phyloP scores from a whole-genome alignment of 1,139 yeast species.

The Nakaseomyces sp. region DNA sequence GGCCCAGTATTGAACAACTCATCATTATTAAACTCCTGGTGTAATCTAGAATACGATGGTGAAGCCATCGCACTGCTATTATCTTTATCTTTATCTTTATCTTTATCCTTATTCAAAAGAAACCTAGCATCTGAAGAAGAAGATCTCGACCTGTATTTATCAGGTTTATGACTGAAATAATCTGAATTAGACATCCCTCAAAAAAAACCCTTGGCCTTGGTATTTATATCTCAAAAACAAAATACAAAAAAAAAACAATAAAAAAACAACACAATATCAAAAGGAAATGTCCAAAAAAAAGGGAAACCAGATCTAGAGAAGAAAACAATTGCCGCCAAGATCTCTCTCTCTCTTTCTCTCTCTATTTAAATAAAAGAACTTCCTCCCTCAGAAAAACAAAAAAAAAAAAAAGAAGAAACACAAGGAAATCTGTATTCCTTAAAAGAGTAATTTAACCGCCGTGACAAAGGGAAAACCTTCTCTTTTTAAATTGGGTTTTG shows the following conservation, averaged over 20 bases:
- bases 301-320: too few relatives aligned
- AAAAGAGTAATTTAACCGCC: background rate
- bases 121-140: background rate
- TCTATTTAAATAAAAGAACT: too few relatives aligned
- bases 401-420: background rate
- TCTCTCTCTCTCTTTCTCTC: background rate
- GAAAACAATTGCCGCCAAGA: background rate
- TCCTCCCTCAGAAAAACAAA: background rate
- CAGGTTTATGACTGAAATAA: conserved; percentile 14
- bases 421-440: background rate
- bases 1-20: conserved; percentile 1
- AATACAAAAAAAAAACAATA: too few relatives aligned
- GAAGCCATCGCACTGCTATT: conserved; percentile 1
- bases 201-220: background rate
- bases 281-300: too few relatives aligned
- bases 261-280: too few relatives aligned
- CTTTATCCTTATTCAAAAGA: background rate
- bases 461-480: too few relatives aligned
- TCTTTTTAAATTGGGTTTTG: too few relatives aligned
- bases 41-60: conserved; percentile 3
- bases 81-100: background rate
- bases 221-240: background rate
- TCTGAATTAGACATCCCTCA: conserved; percentile 10
- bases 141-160: conserved; percentile 4
- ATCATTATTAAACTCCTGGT: background rate